A percentile compares a stretch with the other conserved stretches of the same genome.
Evolutionary conservation across 371 early-diverging fungal genomes (phyloP).

Genomic region (Mycotypha africana): DNA sequence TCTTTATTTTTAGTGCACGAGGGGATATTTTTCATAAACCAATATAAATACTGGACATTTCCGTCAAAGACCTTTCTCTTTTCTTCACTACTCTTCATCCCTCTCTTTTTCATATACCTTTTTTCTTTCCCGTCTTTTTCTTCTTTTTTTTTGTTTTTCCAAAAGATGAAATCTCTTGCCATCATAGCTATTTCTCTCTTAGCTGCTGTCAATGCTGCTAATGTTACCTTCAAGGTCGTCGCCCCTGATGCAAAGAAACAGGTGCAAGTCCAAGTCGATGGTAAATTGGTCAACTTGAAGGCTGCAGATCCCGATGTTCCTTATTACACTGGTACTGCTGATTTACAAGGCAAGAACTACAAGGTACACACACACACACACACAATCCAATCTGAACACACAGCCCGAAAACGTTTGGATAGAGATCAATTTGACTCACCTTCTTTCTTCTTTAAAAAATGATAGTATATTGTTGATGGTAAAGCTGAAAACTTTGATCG

Average conservation of each 20-base stretch:
- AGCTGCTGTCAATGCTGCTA: constrained; percentile 16
- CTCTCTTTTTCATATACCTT: neutral
- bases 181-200: constrained; percentile 15
- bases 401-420: too few relatives aligned
- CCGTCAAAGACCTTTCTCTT: constrained; percentile 3
- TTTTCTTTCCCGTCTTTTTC: constrained; percentile 2
- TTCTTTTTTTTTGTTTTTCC: constrained; percentile 1
- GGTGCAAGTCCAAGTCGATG: constrained; percentile 44
- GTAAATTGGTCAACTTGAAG: constrained; percentile 22
- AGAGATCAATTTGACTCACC: too few relatives aligned
- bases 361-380: constrained; percentile 24
- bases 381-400: neutral
- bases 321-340: constrained; percentile 41
- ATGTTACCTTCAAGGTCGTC: constrained; percentile 41
- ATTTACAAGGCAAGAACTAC: constrained; percentile 34
- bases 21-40: neutral
- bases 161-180: constrained; percentile 24
- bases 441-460: too few relatives aligned
- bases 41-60: constrained; percentile 3
- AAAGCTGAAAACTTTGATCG: constrained; percentile 42
- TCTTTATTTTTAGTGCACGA: constrained; percentile 1
- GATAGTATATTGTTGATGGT: constrained; percentile 43
- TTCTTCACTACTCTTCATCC: constrained; percentile 1
- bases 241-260: constrained; percentile 33
- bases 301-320: constrained; percentile 45